Evolutionary conservation across 2,329 filamentous ascomycete genomes (phyloP).

Genomic region (Geosmithia flava): DNA sequence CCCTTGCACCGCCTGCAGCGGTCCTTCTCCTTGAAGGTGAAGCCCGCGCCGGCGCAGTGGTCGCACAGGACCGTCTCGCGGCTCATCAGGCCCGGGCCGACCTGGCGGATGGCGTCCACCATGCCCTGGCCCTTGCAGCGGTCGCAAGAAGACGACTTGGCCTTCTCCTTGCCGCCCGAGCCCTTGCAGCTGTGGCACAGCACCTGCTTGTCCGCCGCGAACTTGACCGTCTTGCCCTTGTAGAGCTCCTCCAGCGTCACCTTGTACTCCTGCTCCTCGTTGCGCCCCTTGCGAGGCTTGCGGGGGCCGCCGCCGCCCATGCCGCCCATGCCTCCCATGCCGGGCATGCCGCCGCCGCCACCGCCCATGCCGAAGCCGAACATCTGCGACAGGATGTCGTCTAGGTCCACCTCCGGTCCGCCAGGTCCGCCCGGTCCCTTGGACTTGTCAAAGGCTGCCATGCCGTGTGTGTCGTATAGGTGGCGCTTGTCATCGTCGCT

Average conservation of each 20-base stretch:
- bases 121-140: slow-evolving; percentile 73
- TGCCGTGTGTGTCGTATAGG: slow-evolving; percentile 87
- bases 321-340: slow-evolving; percentile 16
- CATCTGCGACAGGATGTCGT: slow-evolving; percentile 90
- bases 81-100: slow-evolving; percentile 78
- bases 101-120: slow-evolving; percentile 65
- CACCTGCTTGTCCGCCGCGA: slow-evolving; percentile 88
- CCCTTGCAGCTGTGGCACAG: slow-evolving; percentile 83
- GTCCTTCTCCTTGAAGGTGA: slow-evolving; percentile 89
- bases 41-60: slow-evolving; percentile 74
- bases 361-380: slow-evolving; percentile 65
- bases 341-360: slow-evolving; percentile 20
- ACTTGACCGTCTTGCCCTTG: slow-evolving; percentile 97
- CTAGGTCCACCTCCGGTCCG: slow-evolving; percentile 67
- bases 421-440: slow-evolving; percentile 43
- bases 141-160: slow-evolving; percentile 71
- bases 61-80: slow-evolving; percentile 70
- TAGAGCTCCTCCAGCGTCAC: slow-evolving; percentile 91
- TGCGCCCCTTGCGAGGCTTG: slow-evolving; percentile 58
- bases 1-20: slow-evolving; percentile 99
- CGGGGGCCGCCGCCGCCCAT: slow-evolving; percentile 38
- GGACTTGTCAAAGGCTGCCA: slow-evolving; percentile 83
- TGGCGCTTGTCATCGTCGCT: slow-evolving; percentile 88
- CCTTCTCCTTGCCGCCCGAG: slow-evolving; percentile 80
- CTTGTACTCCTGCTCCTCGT: slow-evolving; percentile 85